Evolutionary conservation across 306 rosid species (phyloP).

Genomic region (Pyrus betulifolia): DNA sequence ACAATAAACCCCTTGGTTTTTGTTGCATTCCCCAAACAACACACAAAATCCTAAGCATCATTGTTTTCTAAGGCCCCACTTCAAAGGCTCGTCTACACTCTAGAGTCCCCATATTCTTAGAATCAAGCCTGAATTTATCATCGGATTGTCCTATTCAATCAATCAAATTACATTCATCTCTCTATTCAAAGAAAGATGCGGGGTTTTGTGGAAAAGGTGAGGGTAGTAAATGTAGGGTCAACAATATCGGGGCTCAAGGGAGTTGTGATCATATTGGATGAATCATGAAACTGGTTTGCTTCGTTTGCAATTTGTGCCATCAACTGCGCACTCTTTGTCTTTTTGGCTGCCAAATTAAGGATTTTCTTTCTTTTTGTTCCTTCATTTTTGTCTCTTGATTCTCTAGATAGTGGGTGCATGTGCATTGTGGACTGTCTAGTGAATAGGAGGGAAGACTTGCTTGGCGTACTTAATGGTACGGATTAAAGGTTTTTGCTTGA

Average conservation of each 20-base stretch:
- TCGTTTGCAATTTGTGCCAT: constrained; percentile 40
- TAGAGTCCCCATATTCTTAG: too few species aligned
- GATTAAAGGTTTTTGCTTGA: background rate
- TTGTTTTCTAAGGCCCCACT: too few species aligned
- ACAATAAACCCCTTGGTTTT: too few species aligned
- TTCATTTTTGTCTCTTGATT: background rate
- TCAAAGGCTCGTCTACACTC: too few species aligned
- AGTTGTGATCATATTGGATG: background rate
- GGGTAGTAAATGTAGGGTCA: constrained; percentile 18
- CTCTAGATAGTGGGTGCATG: background rate
- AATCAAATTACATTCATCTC: too few species aligned
- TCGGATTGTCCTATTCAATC: background rate
- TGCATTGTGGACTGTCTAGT: background rate
- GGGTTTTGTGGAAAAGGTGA: background rate
- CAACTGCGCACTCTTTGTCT: background rate
- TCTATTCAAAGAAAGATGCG: too few species aligned
- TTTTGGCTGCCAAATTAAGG: background rate
- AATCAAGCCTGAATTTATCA: too few species aligned
- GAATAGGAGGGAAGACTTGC: background rate
- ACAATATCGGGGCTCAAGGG: constrained; percentile 25
- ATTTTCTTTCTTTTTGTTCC: background rate
- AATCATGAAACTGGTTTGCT: constrained; percentile 44
- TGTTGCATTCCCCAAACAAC: too few species aligned
- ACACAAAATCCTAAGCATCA: too few species aligned
- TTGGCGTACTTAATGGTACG: background rate